A percentile compares a stretch with the other conserved stretches of the same genome.
phyloP scores from a whole-genome alignment of 2,329 filamentous ascomycete species.

The Phoma sp. region DNA sequence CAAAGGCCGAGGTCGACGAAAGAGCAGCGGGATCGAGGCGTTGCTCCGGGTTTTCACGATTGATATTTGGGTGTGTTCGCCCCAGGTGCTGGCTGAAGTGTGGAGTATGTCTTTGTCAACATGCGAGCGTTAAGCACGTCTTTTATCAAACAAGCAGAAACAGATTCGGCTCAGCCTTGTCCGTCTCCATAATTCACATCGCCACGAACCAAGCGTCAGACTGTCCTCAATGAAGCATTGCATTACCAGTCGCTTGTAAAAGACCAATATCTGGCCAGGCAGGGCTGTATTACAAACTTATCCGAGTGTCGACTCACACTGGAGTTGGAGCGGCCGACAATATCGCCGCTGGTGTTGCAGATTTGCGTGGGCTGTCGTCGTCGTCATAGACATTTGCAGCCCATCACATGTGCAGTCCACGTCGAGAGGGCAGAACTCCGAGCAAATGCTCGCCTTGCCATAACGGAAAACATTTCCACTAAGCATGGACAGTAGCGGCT shows the following conservation, averaged over 20 bases:
- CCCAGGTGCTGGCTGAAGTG: slow-evolving; percentile 6
- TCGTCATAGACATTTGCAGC: slow-evolving; percentile 35
- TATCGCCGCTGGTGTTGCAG: slow-evolving; percentile 28
- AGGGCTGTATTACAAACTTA: slow-evolving; percentile 1
- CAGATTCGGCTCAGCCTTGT: neutral
- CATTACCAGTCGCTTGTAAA: neutral
- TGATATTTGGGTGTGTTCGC: slow-evolving; percentile 14
- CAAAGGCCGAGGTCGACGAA: slow-evolving; percentile 8
- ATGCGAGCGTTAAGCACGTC: neutral
- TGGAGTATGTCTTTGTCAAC: neutral
- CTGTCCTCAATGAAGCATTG: neutral
- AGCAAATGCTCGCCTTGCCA: neutral
- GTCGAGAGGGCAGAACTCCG: neutral
- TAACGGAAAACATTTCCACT: slow-evolving; percentile 14
- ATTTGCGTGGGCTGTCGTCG: slow-evolving; percentile 25
- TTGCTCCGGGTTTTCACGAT: slow-evolving; percentile 36
- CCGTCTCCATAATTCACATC: neutral
- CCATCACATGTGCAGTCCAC: slow-evolving; percentile 23
- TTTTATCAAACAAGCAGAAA: neutral
- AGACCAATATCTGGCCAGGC: neutral
- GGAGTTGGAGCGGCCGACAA: neutral
- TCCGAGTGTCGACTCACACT: slow-evolving; percentile 10
- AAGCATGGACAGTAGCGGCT: neutral
- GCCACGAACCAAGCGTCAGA: slow-evolving; percentile 2
- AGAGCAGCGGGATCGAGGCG: slow-evolving; percentile 18